Evolutionary conservation across 148 eudicot genomes (phyloP).

Genomic region (Vaccinium darrowii): DNA sequence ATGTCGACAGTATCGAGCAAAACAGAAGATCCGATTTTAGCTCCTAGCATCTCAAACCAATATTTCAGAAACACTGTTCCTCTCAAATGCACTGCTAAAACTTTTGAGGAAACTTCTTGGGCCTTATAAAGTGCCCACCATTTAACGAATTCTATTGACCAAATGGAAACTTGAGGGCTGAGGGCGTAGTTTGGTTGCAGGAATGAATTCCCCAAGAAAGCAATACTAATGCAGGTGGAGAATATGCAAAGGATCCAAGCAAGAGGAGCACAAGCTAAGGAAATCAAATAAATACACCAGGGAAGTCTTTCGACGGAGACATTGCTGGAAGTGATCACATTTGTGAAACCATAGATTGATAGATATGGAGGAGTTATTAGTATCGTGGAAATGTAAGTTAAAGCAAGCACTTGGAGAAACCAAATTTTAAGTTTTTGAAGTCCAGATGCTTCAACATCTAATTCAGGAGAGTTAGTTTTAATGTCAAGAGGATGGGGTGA

Average conservation of each 20-base stretch:
- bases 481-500: slow-evolving; percentile 15
- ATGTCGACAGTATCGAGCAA: slow-evolving; percentile 49
- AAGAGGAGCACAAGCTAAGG: slow-evolving; percentile 43
- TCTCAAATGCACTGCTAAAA: slow-evolving; percentile 50
- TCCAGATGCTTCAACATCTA: slow-evolving; percentile 30
- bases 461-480: slow-evolving; percentile 19
- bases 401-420: slow-evolving; percentile 35
- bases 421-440: slow-evolving; percentile 25
- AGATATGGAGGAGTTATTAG: slow-evolving; percentile 38
- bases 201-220: slow-evolving; percentile 41
- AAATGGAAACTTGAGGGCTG: slow-evolving; percentile 40
- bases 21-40: slow-evolving; percentile 52
- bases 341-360: slow-evolving; percentile 31
- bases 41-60: slow-evolving; percentile 53
- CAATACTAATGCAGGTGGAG: slow-evolving; percentile 35
- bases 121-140: slow-evolving; percentile 63
- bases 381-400: slow-evolving; percentile 30
- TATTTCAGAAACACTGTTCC: slow-evolving; percentile 45
- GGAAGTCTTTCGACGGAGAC: slow-evolving; percentile 1
- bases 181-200: slow-evolving; percentile 53
- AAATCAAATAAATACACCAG: slow-evolving; percentile 26
- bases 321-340: slow-evolving; percentile 13
- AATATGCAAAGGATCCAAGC: slow-evolving; percentile 47
- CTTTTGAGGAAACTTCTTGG: slow-evolving; percentile 42
- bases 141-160: slow-evolving; percentile 42